Base-by-base conservation (phyloP, 1,139 yeast genomes). In the Hansenula sp. region DNA sequence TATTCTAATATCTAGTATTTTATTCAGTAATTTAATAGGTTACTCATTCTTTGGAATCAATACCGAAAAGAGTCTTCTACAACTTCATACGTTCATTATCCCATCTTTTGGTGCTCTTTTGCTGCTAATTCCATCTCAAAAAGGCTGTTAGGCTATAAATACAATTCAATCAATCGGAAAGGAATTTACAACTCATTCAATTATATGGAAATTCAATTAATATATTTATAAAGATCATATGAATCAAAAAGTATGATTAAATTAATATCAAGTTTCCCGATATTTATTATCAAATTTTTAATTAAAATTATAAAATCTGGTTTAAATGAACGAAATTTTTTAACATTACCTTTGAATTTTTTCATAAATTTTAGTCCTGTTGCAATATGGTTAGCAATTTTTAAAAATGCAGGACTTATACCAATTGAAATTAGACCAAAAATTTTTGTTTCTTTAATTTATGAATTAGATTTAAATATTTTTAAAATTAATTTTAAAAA, bases 351-450 rank as follows among this genome's bases (percentile, higher is more conserved):
- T 4, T 45, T 74, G 24, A 71, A 71, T 48, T 77, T 79, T 48
- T 51, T 64, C 41, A 46, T 67, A 36, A 78, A 77, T 55, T 78
- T 79, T 56, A 57, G 69, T 6, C 82, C 81, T 0, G 69, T 81
- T 2, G 63, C 77, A 36, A 50, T 71, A 25, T 81, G 88, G 88
- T 60, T 81, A 35, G 45, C 63, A 38, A 69, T 79, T 16, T 82
- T 81, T 61, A 76, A 79, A 53, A 71, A 79, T 50, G 84, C 86
- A 2, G 77, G 77, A 6, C 42, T 68, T 11, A 78, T 82, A 18
- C 88, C 88, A 3, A 68, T 65, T 19, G 61, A 62, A 7, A 65
- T 72, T 45, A 65, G 87, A 44, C 89, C 88, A 0, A 48, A 51
- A 1, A 81, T 82, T 39, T 72, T 73, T 48, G 80, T 75, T 38